A percentile compares a stretch with the other conserved stretches of the same genome.
Conservation (phyloP, 2,329 filamentous ascomycete genomes). For the Ophiocordyceps sinensis region DNA sequence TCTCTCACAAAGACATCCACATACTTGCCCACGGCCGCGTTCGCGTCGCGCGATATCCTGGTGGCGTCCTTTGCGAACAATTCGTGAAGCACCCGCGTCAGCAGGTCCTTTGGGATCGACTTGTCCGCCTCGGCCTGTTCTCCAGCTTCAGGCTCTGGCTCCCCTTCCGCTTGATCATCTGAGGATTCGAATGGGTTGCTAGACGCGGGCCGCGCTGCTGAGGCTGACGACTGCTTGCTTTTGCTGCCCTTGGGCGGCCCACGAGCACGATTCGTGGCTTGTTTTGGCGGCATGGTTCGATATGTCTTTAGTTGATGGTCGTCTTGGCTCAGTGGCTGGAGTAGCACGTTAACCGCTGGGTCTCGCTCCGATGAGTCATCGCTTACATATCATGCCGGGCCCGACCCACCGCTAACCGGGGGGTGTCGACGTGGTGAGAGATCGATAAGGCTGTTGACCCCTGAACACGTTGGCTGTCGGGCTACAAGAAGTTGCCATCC, state of each 20-base stretch:
- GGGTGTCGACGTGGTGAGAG: no score
- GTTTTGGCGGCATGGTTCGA: constrained; percentile 27
- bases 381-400: no score
- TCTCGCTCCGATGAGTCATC: no score
- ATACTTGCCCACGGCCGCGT: constrained; percentile 66
- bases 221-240: constrained; percentile 9
- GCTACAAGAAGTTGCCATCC: no score
- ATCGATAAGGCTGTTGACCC: no score
- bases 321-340: no score
- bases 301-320: neutral
- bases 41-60: constrained; percentile 63
- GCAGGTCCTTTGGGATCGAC: constrained; percentile 55
- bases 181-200: constrained; percentile 22
- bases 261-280: constrained; percentile 18
- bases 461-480: no score
- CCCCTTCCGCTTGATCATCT: constrained; percentile 14
- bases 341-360: no score
- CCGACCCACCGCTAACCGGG: no score
- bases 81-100: constrained; percentile 65
- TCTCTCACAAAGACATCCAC: constrained; percentile 85
- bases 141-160: constrained; percentile 7
- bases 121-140: constrained; percentile 23
- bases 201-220: constrained; percentile 10
- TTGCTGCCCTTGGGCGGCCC: constrained; percentile 19
- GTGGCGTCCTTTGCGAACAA: constrained; percentile 61